Percentiles rank a stretch among this genome's conserved stretches.
Evolutionary conservation across 768 basidiomycete genomes (phyloP).

Genomic region (Lepiota venenata): DNA sequence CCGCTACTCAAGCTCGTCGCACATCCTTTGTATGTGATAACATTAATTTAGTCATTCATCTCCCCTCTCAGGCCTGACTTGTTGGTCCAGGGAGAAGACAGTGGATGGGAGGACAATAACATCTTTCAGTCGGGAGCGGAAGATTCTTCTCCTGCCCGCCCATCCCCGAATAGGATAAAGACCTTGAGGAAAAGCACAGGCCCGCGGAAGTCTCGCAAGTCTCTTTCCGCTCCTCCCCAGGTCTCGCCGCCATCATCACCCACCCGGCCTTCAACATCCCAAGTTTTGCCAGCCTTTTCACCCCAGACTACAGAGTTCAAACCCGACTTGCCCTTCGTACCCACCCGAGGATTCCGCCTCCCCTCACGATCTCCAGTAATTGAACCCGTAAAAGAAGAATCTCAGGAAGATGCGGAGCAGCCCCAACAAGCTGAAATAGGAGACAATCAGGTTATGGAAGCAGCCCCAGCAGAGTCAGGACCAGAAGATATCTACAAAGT

Average conservation of each 20-base stretch:
- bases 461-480: conserved; percentile 5
- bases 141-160: conserved; percentile 73
- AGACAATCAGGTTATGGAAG: conserved; percentile 8
- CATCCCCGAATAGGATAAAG: conserved; percentile 50
- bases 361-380: background rate
- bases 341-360: background rate
- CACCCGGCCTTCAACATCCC: conserved; percentile 37
- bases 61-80: conserved; percentile 3
- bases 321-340: conserved; percentile 16
- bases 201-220: conserved; percentile 59
- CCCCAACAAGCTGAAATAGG: conserved; percentile 11
- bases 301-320: conserved; percentile 15
- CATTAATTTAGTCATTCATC: background rate
- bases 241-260: conserved; percentile 38
- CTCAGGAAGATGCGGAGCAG: conserved; percentile 10
- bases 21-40: conserved; percentile 30
- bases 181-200: conserved; percentile 34
- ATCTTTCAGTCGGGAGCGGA: conserved; percentile 90
- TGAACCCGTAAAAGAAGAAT: conserved; percentile 4
- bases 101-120: conserved; percentile 90
- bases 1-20: conserved; percentile 50
- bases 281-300: conserved; percentile 22
- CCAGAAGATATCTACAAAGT: conserved; percentile 8
- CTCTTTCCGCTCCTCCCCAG: conserved; percentile 69
- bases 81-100: conserved; percentile 48